These are phyloP conservation scores for Hymenoscyphus linearis DNA, from an alignment of 2,329 filamentous ascomycete genomes.

Conservation along the genomic window DNA sequence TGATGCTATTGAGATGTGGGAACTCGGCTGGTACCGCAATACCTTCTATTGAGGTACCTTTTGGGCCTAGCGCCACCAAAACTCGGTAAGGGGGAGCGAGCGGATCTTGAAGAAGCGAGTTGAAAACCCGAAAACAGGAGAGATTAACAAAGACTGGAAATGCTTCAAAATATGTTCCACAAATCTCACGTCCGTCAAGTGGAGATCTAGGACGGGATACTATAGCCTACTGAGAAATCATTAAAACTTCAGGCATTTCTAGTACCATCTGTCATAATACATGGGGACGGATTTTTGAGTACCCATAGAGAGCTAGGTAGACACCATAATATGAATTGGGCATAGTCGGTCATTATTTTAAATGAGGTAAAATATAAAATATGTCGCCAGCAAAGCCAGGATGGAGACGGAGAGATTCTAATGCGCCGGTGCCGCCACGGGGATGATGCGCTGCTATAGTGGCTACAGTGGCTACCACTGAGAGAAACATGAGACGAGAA, in stretches of 20 bases:
- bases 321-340: too few species aligned
- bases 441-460: not conserved
- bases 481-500: not conserved
- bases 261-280: not conserved
- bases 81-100: not conserved
- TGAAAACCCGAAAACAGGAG: not conserved
- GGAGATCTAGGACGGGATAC: not conserved
- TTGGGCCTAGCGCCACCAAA: constrained; percentile 6
- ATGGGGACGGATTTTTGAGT: not conserved
- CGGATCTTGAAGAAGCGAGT: not conserved
- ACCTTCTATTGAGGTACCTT: constrained; percentile 11
- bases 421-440: not conserved
- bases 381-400: not conserved
- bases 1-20: not conserved
- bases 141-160: not conserved
- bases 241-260: not conserved
- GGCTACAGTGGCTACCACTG: not conserved
- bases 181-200: not conserved
- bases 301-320: too few species aligned
- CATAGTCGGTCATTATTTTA: too few species aligned
- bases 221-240: not conserved
- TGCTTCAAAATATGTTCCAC: not conserved
- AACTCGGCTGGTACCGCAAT: constrained; percentile 8
- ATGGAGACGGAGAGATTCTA: not conserved
- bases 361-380: not conserved